These are phyloP conservation scores for Cajanus cajan DNA, from an alignment of 306 rosid species.

Conservation along the genomic window DNA sequence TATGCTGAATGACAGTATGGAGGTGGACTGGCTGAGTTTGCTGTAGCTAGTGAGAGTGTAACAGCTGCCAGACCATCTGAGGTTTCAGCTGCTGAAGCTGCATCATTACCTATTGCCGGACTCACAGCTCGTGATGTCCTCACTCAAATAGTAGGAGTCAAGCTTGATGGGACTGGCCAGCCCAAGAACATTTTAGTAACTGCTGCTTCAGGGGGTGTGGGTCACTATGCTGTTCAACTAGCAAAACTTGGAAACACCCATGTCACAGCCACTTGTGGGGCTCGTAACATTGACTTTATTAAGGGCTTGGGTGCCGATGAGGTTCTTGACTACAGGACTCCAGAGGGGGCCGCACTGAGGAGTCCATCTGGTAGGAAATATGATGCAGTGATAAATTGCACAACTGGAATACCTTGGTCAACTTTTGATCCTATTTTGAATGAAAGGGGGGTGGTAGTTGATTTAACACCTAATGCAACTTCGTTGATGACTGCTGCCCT, in stretches of 20 bases:
- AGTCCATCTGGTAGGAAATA: conserved; percentile 71
- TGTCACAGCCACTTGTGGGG: conserved; percentile 74
- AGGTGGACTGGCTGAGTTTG: conserved; percentile 71
- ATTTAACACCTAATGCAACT: conserved; percentile 44
- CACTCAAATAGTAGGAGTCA: conserved; percentile 57
- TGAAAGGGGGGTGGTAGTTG: conserved; percentile 54
- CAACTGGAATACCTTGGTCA: conserved; percentile 62
- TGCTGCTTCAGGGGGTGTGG: conserved; percentile 64
- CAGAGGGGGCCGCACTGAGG: conserved; percentile 55
- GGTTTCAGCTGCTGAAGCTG: conserved; percentile 61
- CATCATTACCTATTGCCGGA: conserved; percentile 59
- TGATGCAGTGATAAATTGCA: conserved; percentile 54
- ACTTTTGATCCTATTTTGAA: conserved; percentile 53
- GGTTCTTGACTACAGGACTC: conserved; percentile 69
- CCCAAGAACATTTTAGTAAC: conserved; percentile 54
- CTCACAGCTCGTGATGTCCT: conserved; percentile 70
- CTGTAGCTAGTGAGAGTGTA: conserved; percentile 43
- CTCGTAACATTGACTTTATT: conserved; percentile 60
- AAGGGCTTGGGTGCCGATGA: conserved; percentile 71
- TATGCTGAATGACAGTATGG: conserved; percentile 51
- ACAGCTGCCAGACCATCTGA: conserved; percentile 53
- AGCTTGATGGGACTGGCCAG: conserved; percentile 56
- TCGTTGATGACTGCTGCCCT: conserved; percentile 32
- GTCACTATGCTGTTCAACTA: conserved; percentile 63
- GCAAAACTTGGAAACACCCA: conserved; percentile 63